Evolutionary conservation across 805 yeast genomes (phyloP), one percentile per base, ranked within the genome.

Genomic region (Candida patagonica): DNA sequence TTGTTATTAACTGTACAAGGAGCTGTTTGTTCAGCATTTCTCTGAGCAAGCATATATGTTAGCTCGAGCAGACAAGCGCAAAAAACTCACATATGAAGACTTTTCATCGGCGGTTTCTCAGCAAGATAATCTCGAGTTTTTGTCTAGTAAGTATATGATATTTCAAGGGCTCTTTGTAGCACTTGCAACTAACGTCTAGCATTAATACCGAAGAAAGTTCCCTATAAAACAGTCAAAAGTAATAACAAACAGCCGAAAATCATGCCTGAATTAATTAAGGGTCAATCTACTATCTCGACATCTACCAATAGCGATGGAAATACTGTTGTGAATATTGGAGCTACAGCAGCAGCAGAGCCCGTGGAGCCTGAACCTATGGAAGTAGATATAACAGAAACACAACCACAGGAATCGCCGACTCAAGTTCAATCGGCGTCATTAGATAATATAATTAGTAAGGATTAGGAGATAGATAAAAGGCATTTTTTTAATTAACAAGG

Each of bases 21-120:
- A 83, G 51, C 60, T 80, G 17, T 83, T 83, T 53, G 68, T 82
- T 17, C 78, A 77, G 57, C 73, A 76, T 52, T 67, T 82, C 44
- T 70, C 83, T 1, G 85, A 78, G 53, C 84, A 80, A 53, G 87
- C 92, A 0, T 65, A 76, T 5, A 59, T 78, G 41, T 64, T 68
- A 17, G 82, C 94, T 24, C 73, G 76, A 49, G 63, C 76, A 26
- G 80, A 75, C 22, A 75, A 76, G 46, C 63, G 89, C 34, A 79
- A 80, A 63, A 79, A 78, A 48, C 61, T 84, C n/a, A 70, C 67
- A 41, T 84, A 84, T 57, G 68, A 71, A 36, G 94, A 83, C 56
- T 73, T 82, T 53, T 73, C 85, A 26, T 63, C 65, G 30, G 85
- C 80, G 1, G 86, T 80, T 2, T 51, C 66, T 19, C 63, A 66